Base-by-base conservation (phyloP, 345 rosid genomes). In the Arabis alpina region DNA sequence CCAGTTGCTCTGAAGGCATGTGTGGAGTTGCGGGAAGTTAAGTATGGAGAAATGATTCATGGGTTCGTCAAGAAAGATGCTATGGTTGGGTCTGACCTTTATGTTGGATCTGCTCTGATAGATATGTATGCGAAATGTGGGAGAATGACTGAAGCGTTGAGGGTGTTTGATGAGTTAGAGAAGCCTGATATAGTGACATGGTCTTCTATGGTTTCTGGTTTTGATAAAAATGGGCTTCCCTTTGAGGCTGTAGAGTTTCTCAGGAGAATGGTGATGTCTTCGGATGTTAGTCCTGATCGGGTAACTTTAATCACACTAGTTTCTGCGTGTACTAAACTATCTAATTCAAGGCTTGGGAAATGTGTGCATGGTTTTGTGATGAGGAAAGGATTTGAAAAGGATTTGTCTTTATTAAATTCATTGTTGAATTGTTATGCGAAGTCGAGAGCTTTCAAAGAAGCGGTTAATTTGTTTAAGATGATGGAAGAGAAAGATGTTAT, bases 121-220 rank as follows among this genome's bases (percentile, higher is more conserved):
- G 79, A 82, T 1, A 57, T 87, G 69, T 87, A 87, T 53, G 81
- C 80, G 1, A 82, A 80, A 51, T 82, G 79, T 43, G 80, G 88
- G 50, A 59, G 73, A 72, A 73, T 85, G 67, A 27, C 11, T 4
- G 67, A 66, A 47, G 88, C 87, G 43, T 64, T 73, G 43, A 79
- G 71, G 63, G 76, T 80, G 19, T 87, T 87, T 14, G 49, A 81
- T 34, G 81, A 77, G 39, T 79, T 82, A 72, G 79, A 55, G 13
- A 70, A 66, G 34, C 88, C 82, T 39, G 87, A 86, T 44, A 67
- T 75, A 30, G 85, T 83, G 5, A 73, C 85, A 1, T 85, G 88
- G 88, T 85, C 88, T 78, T 80, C 83, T 54, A 72, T 87, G 84
- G 77, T 85, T 70, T 82, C 75, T 68, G 90, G 88, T 47, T 87